Evolutionary conservation across 225 moss, liverwort and hornwort genomes (phyloP).

Genomic region (Physcomitrellopsis africana): DNA sequence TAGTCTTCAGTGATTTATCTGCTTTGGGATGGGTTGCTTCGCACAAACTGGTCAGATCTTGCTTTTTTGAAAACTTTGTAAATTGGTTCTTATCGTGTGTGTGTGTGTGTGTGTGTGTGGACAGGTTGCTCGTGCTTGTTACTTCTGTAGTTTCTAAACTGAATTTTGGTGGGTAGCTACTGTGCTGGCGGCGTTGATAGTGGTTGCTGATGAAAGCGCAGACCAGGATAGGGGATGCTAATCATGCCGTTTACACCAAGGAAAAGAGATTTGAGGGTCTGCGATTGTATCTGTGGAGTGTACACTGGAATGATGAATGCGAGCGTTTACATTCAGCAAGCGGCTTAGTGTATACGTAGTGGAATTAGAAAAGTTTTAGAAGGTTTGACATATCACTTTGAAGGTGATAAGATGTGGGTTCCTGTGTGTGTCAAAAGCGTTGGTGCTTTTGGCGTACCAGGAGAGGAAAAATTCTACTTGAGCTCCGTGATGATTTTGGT

Average conservation of each 20-base stretch:
- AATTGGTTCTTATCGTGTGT: constrained; percentile 27
- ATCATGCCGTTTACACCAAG: constrained; percentile 21
- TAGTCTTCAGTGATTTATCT: background rate
- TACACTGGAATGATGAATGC: constrained; percentile 15
- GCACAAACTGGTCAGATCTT: background rate
- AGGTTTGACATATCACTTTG: constrained; percentile 1
- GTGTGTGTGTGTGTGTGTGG: constrained; percentile 35
- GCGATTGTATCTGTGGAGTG: background rate
- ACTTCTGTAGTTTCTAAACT: background rate
- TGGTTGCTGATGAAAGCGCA: constrained; percentile 25
- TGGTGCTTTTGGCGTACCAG: constrained; percentile 44
- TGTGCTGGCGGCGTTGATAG: background rate
- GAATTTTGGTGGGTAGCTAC: constrained; percentile 1
- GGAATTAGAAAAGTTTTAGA: background rate
- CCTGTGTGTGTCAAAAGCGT: constrained; percentile 43
- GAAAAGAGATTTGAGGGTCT: constrained; percentile 17
- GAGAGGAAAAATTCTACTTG: constrained; percentile 36
- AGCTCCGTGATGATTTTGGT: constrained; percentile 44
- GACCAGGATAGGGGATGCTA: constrained; percentile 19
- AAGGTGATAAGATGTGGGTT: constrained; percentile 47
- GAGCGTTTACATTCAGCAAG: constrained; percentile 6
- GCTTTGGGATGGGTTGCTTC: background rate
- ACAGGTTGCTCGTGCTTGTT: constrained; percentile 39
- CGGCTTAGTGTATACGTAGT: background rate
- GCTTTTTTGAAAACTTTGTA: background rate